Conservation (phyloP, 805 yeast species). For the Wilhelminamyces savonicus region DNA sequence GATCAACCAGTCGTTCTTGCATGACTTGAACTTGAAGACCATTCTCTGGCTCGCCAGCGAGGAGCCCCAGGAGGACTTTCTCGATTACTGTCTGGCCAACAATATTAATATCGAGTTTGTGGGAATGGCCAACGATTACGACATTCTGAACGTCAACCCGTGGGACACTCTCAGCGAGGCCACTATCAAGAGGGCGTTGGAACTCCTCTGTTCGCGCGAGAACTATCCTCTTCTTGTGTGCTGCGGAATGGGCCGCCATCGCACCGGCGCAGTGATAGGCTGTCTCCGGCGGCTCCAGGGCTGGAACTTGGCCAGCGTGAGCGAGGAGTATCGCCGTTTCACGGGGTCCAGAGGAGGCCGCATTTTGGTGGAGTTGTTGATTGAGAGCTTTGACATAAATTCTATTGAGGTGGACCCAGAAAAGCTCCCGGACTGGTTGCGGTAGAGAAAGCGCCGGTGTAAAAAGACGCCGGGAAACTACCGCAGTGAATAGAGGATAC, state of each 20-base stretch:
- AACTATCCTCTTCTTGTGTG: slow-evolving; percentile 85
- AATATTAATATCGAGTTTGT: slow-evolving; percentile 76
- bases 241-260: slow-evolving; percentile 97
- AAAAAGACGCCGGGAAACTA: no score
- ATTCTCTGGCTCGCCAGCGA: slow-evolving; percentile 94
- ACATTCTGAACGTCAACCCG: slow-evolving; percentile 61
- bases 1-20: slow-evolving; percentile 82
- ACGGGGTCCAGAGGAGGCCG: slow-evolving; percentile 92
- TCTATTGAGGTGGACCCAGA: slow-evolving; percentile 28
- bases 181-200: slow-evolving; percentile 73
- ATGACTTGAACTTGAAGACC: slow-evolving; percentile 66
- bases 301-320: slow-evolving; percentile 91
- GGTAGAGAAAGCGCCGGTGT: no score
- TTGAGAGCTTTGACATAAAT: slow-evolving; percentile 50
- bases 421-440: slow-evolving; percentile 27
- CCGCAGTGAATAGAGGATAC: no score
- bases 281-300: slow-evolving; percentile 88
- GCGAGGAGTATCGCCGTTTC: slow-evolving; percentile 90
- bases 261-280: slow-evolving; percentile 96
- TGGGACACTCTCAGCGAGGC: slow-evolving; percentile 93
- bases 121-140: slow-evolving; percentile 65
- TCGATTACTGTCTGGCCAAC: slow-evolving; percentile 72
- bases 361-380: slow-evolving; percentile 81
- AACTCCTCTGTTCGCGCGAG: slow-evolving; percentile 63
- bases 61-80: slow-evolving; percentile 85